Conservation (phyloP, 2,329 filamentous ascomycete genomes). For the Sclerotinia spermophila region DNA sequence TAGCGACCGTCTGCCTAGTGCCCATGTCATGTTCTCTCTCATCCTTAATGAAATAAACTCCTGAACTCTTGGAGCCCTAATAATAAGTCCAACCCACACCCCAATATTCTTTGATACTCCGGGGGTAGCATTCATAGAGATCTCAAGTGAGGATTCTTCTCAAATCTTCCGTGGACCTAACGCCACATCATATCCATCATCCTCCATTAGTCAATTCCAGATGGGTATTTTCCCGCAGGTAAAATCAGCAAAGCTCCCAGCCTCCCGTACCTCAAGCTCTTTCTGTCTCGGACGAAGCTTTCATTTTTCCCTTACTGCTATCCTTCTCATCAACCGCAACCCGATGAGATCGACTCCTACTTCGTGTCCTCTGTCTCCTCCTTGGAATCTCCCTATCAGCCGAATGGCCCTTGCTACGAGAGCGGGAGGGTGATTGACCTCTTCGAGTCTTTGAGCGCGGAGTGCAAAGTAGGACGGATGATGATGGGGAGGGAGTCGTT, state of each 20-base stretch:
- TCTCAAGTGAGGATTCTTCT: slow-evolving; percentile 2
- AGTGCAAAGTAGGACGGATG: neutral
- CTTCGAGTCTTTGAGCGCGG: slow-evolving; percentile 16
- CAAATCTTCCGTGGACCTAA: neutral
- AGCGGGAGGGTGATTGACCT: slow-evolving; percentile 27
- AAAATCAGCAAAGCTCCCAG: neutral
- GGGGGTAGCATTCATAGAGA: neutral
- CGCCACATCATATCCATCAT: neutral
- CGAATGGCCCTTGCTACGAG: slow-evolving; percentile 10
- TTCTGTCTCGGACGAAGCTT: neutral
- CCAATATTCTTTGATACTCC: neutral
- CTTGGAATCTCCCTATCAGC: slow-evolving; percentile 19
- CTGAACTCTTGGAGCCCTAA: neutral
- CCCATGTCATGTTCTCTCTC: neutral
- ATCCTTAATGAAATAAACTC: neutral
- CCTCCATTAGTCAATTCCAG: neutral
- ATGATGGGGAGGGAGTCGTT: neutral
- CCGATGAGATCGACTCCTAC: slow-evolving; percentile 22
- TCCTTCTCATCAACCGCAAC: slow-evolving; percentile 6
- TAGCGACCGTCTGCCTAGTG: neutral
- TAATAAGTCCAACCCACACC: neutral
- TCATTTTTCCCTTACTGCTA: neutral
- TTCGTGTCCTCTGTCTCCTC: slow-evolving; percentile 28
- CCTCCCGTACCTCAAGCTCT: neutral
- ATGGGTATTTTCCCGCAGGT: neutral